phyloP scores from a whole-genome alignment of 352 stramenopile species.

The Phytophthora fragariae region DNA sequence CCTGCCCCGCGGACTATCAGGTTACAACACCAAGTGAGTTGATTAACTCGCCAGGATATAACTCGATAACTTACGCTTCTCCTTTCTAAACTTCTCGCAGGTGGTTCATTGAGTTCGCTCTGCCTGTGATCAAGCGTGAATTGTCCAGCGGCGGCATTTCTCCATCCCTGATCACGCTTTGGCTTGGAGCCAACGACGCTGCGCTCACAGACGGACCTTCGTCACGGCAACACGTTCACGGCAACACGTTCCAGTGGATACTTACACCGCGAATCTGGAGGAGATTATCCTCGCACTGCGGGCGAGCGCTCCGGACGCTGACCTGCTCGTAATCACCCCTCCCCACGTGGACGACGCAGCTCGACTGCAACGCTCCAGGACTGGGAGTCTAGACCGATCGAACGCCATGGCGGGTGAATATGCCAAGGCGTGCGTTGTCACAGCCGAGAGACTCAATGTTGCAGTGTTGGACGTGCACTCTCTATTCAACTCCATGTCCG shows the following conservation, averaged over 20 bases:
- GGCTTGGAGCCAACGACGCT: slow-evolving; percentile 72
- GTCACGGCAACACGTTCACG: slow-evolving; percentile 46
- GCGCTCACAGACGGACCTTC: slow-evolving; percentile 41
- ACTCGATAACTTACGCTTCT: background rate
- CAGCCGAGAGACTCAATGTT: slow-evolving; percentile 31
- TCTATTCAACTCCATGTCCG: slow-evolving; percentile 47
- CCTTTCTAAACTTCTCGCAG: slow-evolving; percentile 21
- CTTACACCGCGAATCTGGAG: slow-evolving; percentile 52
- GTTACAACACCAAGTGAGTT: slow-evolving; percentile 57
- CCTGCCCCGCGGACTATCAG: slow-evolving; percentile 61
- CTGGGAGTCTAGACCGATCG: slow-evolving; percentile 40
- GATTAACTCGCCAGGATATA: background rate
- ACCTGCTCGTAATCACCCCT: slow-evolving; percentile 57
- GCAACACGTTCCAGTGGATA: slow-evolving; percentile 55
- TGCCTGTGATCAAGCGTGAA: slow-evolving; percentile 54
- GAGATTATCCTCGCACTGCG: slow-evolving; percentile 37
- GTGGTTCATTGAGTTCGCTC: slow-evolving; percentile 47
- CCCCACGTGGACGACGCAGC: slow-evolving; percentile 47
- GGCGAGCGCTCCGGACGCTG: slow-evolving; percentile 24
- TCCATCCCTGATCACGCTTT: slow-evolving; percentile 57
- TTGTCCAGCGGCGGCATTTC: slow-evolving; percentile 30
- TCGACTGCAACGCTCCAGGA: slow-evolving; percentile 22
- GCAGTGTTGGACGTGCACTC: slow-evolving; percentile 51
- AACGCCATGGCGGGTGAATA: slow-evolving; percentile 49
- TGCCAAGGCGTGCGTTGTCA: slow-evolving; percentile 46